Evolutionary conservation across 2,329 filamentous ascomycete species (phyloP).

Genomic region (Dactylellina leptospora): DNA sequence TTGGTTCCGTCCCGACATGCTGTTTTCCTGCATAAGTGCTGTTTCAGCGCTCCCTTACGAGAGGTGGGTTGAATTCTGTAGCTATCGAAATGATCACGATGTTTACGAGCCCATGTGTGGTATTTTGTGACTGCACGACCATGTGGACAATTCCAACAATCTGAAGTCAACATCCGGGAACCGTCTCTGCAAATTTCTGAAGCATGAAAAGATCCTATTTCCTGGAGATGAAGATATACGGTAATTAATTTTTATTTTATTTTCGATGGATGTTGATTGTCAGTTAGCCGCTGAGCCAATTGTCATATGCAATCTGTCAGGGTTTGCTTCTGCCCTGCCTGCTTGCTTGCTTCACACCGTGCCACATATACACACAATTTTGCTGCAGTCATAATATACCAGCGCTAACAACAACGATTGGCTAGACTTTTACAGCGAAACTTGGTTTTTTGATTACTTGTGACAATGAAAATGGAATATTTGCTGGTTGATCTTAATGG

Average conservation of each 20-base stretch:
- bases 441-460: too few species aligned
- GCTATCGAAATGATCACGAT: too few species aligned
- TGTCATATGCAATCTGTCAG: not conserved
- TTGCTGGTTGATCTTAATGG: too few species aligned
- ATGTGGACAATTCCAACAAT: not conserved
- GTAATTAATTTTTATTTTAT: not conserved
- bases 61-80: too few species aligned
- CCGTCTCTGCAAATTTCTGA: not conserved
- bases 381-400: not conserved
- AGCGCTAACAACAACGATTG: not conserved
- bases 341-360: not conserved
- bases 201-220: not conserved
- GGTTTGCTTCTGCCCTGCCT: not conserved
- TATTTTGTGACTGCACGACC: not conserved
- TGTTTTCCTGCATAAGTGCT: too few species aligned
- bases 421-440: not conserved
- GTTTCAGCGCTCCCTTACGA: too few species aligned
- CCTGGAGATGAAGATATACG: not conserved
- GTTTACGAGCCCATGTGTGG: not conserved
- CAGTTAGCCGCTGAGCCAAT: not conserved
- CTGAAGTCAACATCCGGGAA: not conserved
- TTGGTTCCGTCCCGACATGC: too few species aligned
- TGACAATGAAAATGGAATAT: too few species aligned
- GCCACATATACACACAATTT: conserved; percentile 2
- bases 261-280: not conserved